Base-by-base conservation (phyloP, 192 early-diverging fungal genomes). In the Entomortierella parvispora region DNA sequence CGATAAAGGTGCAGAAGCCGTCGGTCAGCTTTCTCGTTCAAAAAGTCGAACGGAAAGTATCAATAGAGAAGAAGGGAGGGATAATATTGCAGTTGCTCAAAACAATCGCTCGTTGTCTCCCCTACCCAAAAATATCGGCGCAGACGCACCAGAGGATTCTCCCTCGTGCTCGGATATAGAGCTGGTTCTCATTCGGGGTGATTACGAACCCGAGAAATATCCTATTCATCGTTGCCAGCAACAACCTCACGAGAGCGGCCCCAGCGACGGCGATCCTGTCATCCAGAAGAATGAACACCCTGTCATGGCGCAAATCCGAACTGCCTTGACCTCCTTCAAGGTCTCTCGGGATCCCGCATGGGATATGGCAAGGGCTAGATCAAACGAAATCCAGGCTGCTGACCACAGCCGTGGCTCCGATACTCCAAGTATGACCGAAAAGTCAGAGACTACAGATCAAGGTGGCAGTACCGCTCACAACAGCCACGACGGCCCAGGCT, bases 131-230 rank as follows among this genome's bases (percentile, higher is more conserved):
- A 5, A 49, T 6, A 22, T 14, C 18, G 47, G 18, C 22, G 4
- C 22, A 49, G 22, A 5, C 47, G 47, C 6, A 15, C 18, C 47
- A 49, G 47, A 49, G n/a, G 47, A 18, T 12, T 31, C 53, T 28
- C 20, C 26, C n/a, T n/a, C 26, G 29, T 40, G 54, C n/a, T 37
- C 54, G 25, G 84, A 88, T 0, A 90, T 92, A 89, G 78, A 84
- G 26, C 71, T 93, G 1, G 83, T 93, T 37, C 70, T 90, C 49
- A 58, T 90, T 37, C 59, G 80, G 22, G 86, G 78, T 8, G 77
- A 83, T 34, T 56, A 56, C 15, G 54, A 56, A 31, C 32, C 32
- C n/a, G 54, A 56, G 20, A 56, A 56, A 18, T 34, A 56, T 18
- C 33, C 32, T 15, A 8, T 18, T 20, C 12, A 40, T 40, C 12